A percentile compares a stretch with the other conserved stretches of the same genome.
phyloP scores from a whole-genome alignment of 495 filamentous ascomycete genomes.

The Hyaloscypha hepaticicola region DNA sequence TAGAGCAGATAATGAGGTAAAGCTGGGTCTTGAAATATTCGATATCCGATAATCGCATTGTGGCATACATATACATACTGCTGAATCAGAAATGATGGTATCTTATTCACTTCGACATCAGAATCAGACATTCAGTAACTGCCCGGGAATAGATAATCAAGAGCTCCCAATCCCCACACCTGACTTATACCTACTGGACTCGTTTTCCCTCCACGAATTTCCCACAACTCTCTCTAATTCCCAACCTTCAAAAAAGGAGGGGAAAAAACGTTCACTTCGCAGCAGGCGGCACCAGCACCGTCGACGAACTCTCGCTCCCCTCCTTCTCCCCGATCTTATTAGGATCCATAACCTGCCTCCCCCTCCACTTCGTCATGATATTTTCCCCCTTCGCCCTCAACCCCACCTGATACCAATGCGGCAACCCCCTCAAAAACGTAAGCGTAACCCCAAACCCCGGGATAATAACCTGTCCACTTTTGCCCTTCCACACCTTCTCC shows the following conservation, averaged over 20 bases:
- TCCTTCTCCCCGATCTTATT: constrained; percentile 39
- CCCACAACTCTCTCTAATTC: too few species aligned
- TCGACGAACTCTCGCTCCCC: constrained; percentile 32
- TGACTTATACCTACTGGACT: too few species aligned
- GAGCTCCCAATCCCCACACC: too few species aligned
- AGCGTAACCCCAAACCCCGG: constrained; percentile 43
- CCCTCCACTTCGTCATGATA: constrained; percentile 46
- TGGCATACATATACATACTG: background rate
- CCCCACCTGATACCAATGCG: constrained; percentile 45
- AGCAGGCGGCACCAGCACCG: constrained; percentile 24
- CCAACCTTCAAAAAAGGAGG: too few species aligned
- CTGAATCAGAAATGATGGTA: background rate
- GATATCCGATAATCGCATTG: background rate
- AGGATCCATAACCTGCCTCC: constrained; percentile 50
- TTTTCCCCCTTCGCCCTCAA: constrained; percentile 37
- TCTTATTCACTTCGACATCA: background rate
- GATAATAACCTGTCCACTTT: constrained; percentile 57
- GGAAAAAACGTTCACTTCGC: constrained; percentile 1
- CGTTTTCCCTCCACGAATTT: too few species aligned
- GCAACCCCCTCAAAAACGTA: constrained; percentile 38
- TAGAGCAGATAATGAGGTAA: too few species aligned
- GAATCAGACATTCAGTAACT: background rate
- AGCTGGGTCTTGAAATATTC: background rate
- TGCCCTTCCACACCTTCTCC: constrained; percentile 53
- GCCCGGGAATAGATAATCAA: too few species aligned